Percentiles rank a stretch among this genome's conserved stretches.
Conservation (phyloP, 441 rosid species). For the Sinapis alba region DNA sequence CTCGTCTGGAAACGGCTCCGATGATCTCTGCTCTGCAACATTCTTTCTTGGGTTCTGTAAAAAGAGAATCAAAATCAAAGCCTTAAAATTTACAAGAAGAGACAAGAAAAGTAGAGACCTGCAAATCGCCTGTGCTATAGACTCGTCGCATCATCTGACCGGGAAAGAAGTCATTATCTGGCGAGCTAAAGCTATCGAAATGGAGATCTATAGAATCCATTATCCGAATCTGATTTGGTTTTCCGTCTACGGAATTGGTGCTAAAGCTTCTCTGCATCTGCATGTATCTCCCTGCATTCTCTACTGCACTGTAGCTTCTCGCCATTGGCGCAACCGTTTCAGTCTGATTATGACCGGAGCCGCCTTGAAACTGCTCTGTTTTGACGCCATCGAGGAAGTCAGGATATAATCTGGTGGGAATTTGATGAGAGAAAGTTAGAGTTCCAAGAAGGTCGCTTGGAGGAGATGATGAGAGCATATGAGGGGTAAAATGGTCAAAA, state of each 20-base stretch:
- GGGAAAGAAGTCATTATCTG: slow-evolving; percentile 55
- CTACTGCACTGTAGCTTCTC: slow-evolving; percentile 50
- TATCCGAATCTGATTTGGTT: slow-evolving; percentile 44
- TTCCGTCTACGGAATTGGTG: slow-evolving; percentile 56
- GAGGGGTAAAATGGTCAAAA: slow-evolving; percentile 42
- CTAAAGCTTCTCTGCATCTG: slow-evolving; percentile 84
- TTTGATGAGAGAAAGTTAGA: slow-evolving; percentile 50
- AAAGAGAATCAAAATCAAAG: neutral
- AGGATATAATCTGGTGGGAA: slow-evolving; percentile 34
- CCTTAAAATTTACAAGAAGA: neutral
- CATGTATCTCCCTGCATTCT: slow-evolving; percentile 54
- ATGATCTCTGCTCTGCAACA: slow-evolving; percentile 18
- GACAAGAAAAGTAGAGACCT: slow-evolving; percentile 45
- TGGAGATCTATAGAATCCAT: slow-evolving; percentile 32
- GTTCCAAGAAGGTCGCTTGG: slow-evolving; percentile 67
- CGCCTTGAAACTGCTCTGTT: slow-evolving; percentile 47
- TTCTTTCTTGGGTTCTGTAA: slow-evolving; percentile 8
- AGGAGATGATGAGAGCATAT: slow-evolving; percentile 58
- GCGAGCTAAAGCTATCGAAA: slow-evolving; percentile 48
- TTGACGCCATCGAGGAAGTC: slow-evolving; percentile 51
- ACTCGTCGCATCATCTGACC: slow-evolving; percentile 70
- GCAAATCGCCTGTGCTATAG: slow-evolving; percentile 82
- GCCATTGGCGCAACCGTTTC: slow-evolving; percentile 32
- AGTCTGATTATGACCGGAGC: slow-evolving; percentile 17
- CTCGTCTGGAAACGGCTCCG: slow-evolving; percentile 50